phyloP scores from a whole-genome alignment of 345 rosid genomes.

The Heritiera littoralis region DNA sequence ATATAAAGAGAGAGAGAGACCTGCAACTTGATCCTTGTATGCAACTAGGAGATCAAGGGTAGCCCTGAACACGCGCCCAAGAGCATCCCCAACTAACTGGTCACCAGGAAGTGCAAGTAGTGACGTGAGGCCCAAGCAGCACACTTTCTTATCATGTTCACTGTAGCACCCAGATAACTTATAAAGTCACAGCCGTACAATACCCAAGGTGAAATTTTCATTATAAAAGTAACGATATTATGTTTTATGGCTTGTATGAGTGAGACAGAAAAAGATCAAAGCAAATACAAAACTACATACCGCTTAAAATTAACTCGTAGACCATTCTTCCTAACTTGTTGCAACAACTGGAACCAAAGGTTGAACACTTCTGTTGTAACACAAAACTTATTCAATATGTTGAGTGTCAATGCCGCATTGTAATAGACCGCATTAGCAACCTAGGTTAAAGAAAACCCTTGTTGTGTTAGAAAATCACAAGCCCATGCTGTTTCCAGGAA shows the following conservation, averaged over 20 bases:
- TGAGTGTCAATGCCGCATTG: conserved; percentile 73
- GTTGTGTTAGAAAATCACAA: conserved; percentile 1
- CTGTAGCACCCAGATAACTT: conserved; percentile 47
- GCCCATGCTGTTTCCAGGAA: not conserved
- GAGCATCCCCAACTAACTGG: conserved; percentile 83
- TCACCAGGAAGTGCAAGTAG: conserved; percentile 80
- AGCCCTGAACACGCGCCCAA: conserved; percentile 83
- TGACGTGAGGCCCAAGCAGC: conserved; percentile 94
- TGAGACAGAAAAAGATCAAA: not conserved
- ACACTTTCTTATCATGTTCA: conserved; percentile 95
- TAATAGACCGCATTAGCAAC: conserved; percentile 94
- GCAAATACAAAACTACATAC: conserved; percentile 33
- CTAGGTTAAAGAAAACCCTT: conserved; percentile 34
- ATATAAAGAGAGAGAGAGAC: conserved; percentile 36
- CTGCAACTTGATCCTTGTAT: conserved; percentile 95
- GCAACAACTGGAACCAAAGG: conserved; percentile 97
- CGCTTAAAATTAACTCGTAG: conserved; percentile 78
- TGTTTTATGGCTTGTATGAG: not conserved
- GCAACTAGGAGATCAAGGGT: conserved; percentile 85
- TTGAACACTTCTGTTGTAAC: conserved; percentile 73
- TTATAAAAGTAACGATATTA: not conserved
- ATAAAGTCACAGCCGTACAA: conserved; percentile 7
- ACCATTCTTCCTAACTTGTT: conserved; percentile 90
- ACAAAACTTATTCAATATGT: conserved; percentile 78
- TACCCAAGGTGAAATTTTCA: not conserved